Conservation (phyloP, 768 basidiomycete species). For the Collybia sp. region DNA sequence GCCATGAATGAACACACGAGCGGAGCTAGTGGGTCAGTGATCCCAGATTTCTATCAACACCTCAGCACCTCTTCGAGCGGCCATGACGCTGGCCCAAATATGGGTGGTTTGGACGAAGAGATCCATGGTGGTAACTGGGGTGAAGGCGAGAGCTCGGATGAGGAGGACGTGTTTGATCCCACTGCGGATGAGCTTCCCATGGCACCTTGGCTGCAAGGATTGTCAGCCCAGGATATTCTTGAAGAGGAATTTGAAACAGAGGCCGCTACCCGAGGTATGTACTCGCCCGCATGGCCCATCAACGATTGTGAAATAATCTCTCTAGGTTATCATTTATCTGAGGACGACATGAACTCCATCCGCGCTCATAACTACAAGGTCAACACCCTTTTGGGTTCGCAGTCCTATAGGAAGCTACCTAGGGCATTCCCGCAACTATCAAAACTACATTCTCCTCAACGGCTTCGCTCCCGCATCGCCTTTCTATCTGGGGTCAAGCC, state of each 20-base stretch:
- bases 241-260: background rate
- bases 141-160: too few relatives aligned
- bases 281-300: background rate
- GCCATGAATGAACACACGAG: too few relatives aligned
- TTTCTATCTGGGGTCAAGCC: conserved; percentile 21
- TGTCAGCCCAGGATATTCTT: background rate
- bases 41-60: too few relatives aligned
- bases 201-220: background rate
- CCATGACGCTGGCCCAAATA: too few relatives aligned
- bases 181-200: too few relatives aligned
- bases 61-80: too few relatives aligned
- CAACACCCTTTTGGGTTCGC: background rate
- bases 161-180: too few relatives aligned
- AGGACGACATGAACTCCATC: background rate
- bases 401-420: background rate
- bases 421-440: background rate
- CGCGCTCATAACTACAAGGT: background rate
- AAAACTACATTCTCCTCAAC: background rate
- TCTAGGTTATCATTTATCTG: background rate
- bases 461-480: conserved; percentile 5
- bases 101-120: too few relatives aligned
- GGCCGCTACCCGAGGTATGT: background rate
- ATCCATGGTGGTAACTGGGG: too few relatives aligned
- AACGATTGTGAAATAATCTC: background rate
- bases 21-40: too few relatives aligned